Evolutionary conservation across 1,139 yeast genomes (phyloP).

Genomic region (Geotrichum restrictum): DNA sequence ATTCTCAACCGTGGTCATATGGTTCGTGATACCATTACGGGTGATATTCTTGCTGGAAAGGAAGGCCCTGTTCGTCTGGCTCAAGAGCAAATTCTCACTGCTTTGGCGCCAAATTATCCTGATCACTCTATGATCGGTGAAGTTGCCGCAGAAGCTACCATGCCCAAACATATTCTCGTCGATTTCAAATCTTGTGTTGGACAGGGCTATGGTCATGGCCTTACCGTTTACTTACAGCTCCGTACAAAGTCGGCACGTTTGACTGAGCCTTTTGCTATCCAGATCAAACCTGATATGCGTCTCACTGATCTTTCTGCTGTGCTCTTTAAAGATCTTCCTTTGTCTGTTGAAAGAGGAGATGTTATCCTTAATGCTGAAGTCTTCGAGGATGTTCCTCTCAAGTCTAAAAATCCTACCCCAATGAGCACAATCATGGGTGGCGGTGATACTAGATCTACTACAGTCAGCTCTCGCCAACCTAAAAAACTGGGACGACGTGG

Average conservation of each 20-base stretch:
- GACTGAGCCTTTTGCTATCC: constrained; percentile 77
- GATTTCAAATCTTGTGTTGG: constrained; percentile 73
- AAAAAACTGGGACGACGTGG: constrained; percentile 57
- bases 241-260: constrained; percentile 62
- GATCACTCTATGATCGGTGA: constrained; percentile 38
- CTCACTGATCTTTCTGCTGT: constrained; percentile 73
- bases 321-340: constrained; percentile 70
- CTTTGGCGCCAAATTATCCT: constrained; percentile 72
- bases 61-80: constrained; percentile 59
- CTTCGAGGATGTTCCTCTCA: constrained; percentile 34
- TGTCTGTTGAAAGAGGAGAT: constrained; percentile 44
- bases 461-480: constrained; percentile 20
- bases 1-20: constrained; percentile 62
- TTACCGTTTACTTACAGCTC: constrained; percentile 68
- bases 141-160: constrained; percentile 35
- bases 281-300: constrained; percentile 58
- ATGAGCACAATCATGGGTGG: constrained; percentile 17
- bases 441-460: neutral
- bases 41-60: constrained; percentile 52
- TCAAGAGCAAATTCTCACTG: constrained; percentile 63
- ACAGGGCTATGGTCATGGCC: constrained; percentile 52
- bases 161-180: constrained; percentile 73
- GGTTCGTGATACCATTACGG: constrained; percentile 68
- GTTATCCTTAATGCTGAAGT: constrained; percentile 36
- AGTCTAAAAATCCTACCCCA: constrained; percentile 22